Evolutionary conservation across 192 early-diverging fungal genomes (phyloP).

Genomic region (Cladochytrium replicatum): DNA sequence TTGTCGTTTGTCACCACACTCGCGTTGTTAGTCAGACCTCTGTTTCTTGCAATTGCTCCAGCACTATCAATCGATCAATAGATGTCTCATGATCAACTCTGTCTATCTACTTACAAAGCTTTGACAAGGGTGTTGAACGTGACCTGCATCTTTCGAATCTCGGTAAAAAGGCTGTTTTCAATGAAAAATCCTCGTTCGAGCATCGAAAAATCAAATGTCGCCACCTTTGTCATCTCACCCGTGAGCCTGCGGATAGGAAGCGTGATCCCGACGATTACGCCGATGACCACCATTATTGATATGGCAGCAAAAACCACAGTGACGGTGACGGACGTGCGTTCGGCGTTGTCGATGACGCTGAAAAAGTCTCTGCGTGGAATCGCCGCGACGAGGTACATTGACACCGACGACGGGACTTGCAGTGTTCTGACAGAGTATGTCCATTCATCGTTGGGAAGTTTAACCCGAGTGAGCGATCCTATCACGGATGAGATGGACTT

Average conservation of each 20-base stretch:
- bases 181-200: background rate
- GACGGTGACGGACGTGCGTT: background rate
- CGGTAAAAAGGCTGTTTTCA: background rate
- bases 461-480: too few relatives aligned
- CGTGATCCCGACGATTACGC: background rate
- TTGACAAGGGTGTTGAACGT: background rate
- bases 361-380: background rate
- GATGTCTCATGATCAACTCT: background rate
- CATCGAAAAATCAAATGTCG: too few relatives aligned
- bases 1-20: too few relatives aligned
- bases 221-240: background rate
- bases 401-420: background rate
- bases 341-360: background rate
- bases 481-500: too few relatives aligned
- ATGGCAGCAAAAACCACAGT: background rate
- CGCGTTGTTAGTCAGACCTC: background rate
- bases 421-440: too few relatives aligned
- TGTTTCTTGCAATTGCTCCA: background rate
- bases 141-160: background rate
- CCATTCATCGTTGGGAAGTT: too few relatives aligned
- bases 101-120: background rate
- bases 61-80: background rate
- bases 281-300: background rate
- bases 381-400: background rate
- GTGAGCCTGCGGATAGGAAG: background rate